Evolutionary conservation across 2,329 filamentous ascomycete genomes (phyloP), one percentile per base, ranked within the genome.

Genomic region (Chrysoporthe puriensis): DNA sequence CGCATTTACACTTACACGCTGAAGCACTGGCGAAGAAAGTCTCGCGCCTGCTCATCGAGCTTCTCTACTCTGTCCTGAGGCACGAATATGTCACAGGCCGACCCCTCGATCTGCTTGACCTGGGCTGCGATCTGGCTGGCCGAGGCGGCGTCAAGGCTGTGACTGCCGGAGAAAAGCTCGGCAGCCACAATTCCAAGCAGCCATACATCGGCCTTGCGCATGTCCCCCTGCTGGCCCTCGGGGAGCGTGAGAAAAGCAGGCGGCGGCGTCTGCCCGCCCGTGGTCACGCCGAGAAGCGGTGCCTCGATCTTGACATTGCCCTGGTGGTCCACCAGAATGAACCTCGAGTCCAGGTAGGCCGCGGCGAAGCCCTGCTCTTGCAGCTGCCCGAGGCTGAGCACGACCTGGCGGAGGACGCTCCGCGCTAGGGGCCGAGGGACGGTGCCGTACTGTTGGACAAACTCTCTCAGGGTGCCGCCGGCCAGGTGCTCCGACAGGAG

Each of bases 21-120:
- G 21, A 68, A 50, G 57, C 66, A 66, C 62, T 26, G 66, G 58
- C 58, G 50, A 36, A 68, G 32, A 32, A 66, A 44, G 4, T 66
- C 63, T 42, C 7, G 32, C 14, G 66, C 50, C 52, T 58, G 43
- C 9, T n/a, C 48, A 46, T 59, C 43, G 11, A 65, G 48, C 50
- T 58, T 56, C 16, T 57, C 6, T 6, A 34, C 62, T 40, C 26
- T 5, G 3, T 11, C 18, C 4, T 8, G 42, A 40, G 58, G 34
- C 3, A 61, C 6, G 48, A 56, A n/a, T 8, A 66, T 2, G 32
- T 66, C 63, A 34, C 40, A n/a, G 6, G 48, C 63, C 13, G 66
- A 50, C 34, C 42, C 62, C 11, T 46, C 46, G 34, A 32, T 34
- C 34, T 59, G 42, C 9, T 26, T 58, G 50, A 59, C 40, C 4